Evolutionary conservation across 2,329 filamentous ascomycete genomes (phyloP), one percentile per base, ranked within the genome.

Genomic region (Macrophomina pseudophaseolina): DNA sequence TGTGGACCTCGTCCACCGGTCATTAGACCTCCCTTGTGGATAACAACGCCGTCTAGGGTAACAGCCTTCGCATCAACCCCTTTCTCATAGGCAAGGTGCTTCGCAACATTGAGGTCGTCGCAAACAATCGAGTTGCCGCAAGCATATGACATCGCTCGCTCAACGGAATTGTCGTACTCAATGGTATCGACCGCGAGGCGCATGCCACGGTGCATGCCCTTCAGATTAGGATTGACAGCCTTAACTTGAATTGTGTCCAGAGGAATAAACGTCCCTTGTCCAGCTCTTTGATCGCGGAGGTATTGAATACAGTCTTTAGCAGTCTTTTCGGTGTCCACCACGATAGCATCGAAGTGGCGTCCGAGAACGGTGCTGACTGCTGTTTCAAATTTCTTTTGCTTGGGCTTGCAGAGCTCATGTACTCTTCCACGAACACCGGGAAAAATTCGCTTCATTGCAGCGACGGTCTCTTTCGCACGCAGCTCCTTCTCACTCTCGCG

Each of bases 181-280:
- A 99, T 94, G 0, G 93, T 96, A 77, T 99, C 95, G 70, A 99
- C 97, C 0, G 94, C 96, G 67, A 97, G 86, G 7, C 94, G 89
- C 78, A 89, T 89, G 53, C 91, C 92, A 46, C 92, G 91, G 65
- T 92, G 86, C 77, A 97, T 90, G 33, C 93, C 92, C 80, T 97
- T 97, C 70, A 99, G 84, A 68, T 92, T 94, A 5, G 93, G 91
- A 76, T 97, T 97, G 67, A 95, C 88, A 11, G 92, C 89, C 76
- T 92, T 94, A 75, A 97, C 94, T 74, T 98, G 96, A 77, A 99
- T 97, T 63, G 97, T 97, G 82, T 99, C 95, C 18, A 99, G 85
- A 0, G 95, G 95, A 69, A 98, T 94, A 78, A 99, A 98, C 1
- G 93, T 97, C 80, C 95, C 92, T 67, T 94, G 92, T 6, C 91